Conservation (phyloP, 345 rosid genomes). For the Lumnitzera racemosa region DNA sequence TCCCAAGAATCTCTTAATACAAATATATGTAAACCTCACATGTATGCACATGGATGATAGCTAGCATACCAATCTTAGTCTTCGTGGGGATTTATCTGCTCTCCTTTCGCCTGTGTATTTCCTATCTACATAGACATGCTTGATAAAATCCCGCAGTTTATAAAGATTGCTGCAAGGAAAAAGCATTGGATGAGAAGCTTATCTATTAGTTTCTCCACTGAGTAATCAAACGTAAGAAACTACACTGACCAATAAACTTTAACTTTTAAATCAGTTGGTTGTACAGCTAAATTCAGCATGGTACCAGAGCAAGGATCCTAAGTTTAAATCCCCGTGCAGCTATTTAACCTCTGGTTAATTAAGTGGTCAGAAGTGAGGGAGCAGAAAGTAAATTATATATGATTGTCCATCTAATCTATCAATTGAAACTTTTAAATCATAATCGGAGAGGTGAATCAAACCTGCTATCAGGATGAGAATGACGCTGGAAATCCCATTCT, state of each 20-base stretch:
- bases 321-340: too few relatives aligned
- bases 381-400: too few relatives aligned
- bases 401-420: not conserved
- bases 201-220: too few relatives aligned
- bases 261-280: too few relatives aligned
- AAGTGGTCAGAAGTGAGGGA: too few relatives aligned
- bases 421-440: not conserved
- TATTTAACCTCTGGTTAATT: too few relatives aligned
- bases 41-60: not conserved
- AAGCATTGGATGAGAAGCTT: constrained; percentile 16
- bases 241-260: not conserved
- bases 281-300: too few relatives aligned
- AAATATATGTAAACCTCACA: not conserved
- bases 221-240: too few relatives aligned
- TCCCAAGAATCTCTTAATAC: not conserved
- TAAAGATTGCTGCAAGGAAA: constrained; percentile 54
- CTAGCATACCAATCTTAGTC: constrained; percentile 42
- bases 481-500: constrained; percentile 60
- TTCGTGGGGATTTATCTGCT: constrained; percentile 25
- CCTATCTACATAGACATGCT: constrained; percentile 73
- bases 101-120: constrained; percentile 46
- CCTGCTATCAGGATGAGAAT: constrained; percentile 82
- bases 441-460: constrained; percentile 15
- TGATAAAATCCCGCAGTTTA: constrained; percentile 70
- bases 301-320: too few relatives aligned